Evolutionary conservation across 805 yeast genomes (phyloP).

Genomic region (Barnettozyma vustinii): DNA sequence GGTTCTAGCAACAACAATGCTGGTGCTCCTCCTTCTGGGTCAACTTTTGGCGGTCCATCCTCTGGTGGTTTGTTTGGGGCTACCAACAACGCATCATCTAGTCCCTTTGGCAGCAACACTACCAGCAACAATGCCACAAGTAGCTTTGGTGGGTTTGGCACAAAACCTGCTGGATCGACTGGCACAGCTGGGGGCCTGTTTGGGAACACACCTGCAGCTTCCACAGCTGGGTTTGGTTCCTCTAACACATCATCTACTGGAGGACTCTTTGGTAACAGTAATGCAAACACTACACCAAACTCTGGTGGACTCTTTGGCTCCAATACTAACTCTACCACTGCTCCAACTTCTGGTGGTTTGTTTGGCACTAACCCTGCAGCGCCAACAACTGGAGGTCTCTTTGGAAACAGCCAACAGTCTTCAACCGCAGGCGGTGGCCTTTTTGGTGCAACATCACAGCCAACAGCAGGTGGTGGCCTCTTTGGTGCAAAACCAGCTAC

Average conservation of each 20-base stretch:
- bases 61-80: conserved; percentile 13
- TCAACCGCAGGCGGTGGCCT: background rate
- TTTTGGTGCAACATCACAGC: background rate
- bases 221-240: conserved; percentile 12
- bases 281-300: background rate
- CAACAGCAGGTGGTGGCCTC: conserved; percentile 22
- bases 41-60: conserved; percentile 2
- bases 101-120: conserved; percentile 31
- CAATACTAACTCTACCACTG: background rate
- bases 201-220: conserved; percentile 14
- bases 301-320: conserved; percentile 12
- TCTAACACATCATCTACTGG: conserved; percentile 9
- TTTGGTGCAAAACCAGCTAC: conserved; percentile 20
- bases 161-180: conserved; percentile 13
- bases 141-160: conserved; percentile 8
- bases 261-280: background rate
- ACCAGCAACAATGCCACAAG: conserved; percentile 9
- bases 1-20: conserved; percentile 13
- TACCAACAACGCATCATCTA: conserved; percentile 14
- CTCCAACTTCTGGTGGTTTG: background rate
- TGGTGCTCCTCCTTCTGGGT: conserved; percentile 7
- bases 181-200: conserved; percentile 29
- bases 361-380: conserved; percentile 10
- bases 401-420: background rate
- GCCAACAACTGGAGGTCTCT: background rate